Evolutionary conservation across 2,329 filamentous ascomycete species (phyloP).

Genomic region (Botrytis deweyae): DNA sequence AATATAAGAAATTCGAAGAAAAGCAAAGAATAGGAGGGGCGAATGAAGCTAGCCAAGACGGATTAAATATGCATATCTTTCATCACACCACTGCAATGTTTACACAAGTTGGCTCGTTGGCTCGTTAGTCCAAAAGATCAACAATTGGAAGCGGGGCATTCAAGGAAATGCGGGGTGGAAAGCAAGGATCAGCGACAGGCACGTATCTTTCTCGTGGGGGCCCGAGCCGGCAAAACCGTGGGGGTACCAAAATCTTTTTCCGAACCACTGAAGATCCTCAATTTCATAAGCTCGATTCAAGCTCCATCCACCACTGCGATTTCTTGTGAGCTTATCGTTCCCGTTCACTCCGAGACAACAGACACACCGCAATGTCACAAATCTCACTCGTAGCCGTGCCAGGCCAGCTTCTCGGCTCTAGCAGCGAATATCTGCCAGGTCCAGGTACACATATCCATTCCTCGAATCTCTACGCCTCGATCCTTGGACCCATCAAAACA

Average conservation of each 20-base stretch:
- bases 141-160: slow-evolving; percentile 12
- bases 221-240: slow-evolving; percentile 8
- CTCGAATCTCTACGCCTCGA: slow-evolving; percentile 74
- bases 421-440: slow-evolving; percentile 67
- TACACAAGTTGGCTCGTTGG: not conserved
- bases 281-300: slow-evolving; percentile 4
- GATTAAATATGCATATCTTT: slow-evolving; percentile 1
- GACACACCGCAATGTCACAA: slow-evolving; percentile 29
- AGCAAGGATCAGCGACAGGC: not conserved
- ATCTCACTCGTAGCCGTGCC: slow-evolving; percentile 62
- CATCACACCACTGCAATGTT: slow-evolving; percentile 1
- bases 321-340: not conserved
- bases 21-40: slow-evolving; percentile 4
- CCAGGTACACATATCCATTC: slow-evolving; percentile 81
- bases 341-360: slow-evolving; percentile 1
- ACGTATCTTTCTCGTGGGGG: slow-evolving; percentile 10
- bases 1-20: not conserved
- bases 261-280: not conserved
- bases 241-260: slow-evolving; percentile 17
- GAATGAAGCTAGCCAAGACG: not conserved
- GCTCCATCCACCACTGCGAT: not conserved
- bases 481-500: slow-evolving; percentile 69
- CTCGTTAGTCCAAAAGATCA: not conserved
- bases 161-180: slow-evolving; percentile 11
- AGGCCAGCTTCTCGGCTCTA: slow-evolving; percentile 74